Evolutionary conservation across 2,329 filamentous ascomycete species (phyloP), one percentile per base, ranked within the genome.

Genomic region (Corinectria fuckeliana): DNA sequence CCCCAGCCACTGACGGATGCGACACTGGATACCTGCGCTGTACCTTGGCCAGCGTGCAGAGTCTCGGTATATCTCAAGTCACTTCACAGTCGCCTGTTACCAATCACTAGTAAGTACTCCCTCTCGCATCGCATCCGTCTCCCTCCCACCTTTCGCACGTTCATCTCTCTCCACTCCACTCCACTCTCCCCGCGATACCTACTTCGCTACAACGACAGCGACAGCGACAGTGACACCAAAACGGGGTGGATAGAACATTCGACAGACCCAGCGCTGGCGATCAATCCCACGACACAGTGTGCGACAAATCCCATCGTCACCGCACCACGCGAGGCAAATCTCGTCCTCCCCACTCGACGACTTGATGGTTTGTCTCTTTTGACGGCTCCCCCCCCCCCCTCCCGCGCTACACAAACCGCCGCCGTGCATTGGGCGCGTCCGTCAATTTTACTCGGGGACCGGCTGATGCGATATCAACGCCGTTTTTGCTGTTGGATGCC

Each of bases 171-270:
- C 13, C n/a, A 20, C 25, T 13, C 10, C 21, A 14, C 39, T 42
- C 39, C 41, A 45, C 50, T 23, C 21, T 9, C 51, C 45, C 52
- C 39, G 39, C 50, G n/a, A n/a, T n/a, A n/a, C n/a, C n/a, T n/a
- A n/a, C n/a, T n/a, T n/a, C n/a, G n/a, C n/a, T n/a, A n/a, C n/a
- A n/a, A 28, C 50, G 32, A 53, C 50, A 53, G 7, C 18, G 20
- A 6, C 38, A 42, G 9, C n/a, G 36, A 38, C 36, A 20, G 36
- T 16, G 16, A 38, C 36, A 38, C 36, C 25, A 28, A 26, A 42
- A 42, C 38, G 20, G 38, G 14, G 42, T 8, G 23, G 25, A 45
- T n/a, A 28, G 32, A 18, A 14, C 32, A 36, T 36, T 36, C 3
- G 18, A 36, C 8, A 36, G n/a, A 36, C 16, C 32, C n/a, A 36